phyloP scores from a whole-genome alignment of 306 rosid species.

The Casuarina equisetifolia region DNA sequence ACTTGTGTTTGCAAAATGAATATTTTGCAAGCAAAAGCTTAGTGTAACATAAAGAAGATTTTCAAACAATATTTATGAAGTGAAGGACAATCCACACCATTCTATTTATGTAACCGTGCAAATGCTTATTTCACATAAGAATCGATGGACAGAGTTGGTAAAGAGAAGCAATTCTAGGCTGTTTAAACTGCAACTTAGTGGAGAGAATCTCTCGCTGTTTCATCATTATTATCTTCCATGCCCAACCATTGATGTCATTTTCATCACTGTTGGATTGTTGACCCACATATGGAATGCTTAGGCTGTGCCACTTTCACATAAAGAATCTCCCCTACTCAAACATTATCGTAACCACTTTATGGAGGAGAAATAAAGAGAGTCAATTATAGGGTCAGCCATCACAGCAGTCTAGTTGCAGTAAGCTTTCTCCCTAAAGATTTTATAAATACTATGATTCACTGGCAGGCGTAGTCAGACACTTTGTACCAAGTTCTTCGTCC shows the following conservation, averaged over 20 bases:
- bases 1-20: too few species aligned
- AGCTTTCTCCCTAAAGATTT: background rate
- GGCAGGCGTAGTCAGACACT: background rate
- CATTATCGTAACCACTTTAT: slow-evolving; percentile 11
- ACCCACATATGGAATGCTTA: background rate
- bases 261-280: slow-evolving; percentile 4
- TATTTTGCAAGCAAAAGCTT: too few species aligned
- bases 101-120: too few species aligned
- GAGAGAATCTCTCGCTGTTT: background rate
- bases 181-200: background rate
- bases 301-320: background rate
- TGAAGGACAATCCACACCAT: too few species aligned
- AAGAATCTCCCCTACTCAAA: slow-evolving; percentile 13
- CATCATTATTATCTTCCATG: background rate
- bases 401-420: background rate
- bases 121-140: too few species aligned
- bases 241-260: background rate
- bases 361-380: slow-evolving; percentile 8
- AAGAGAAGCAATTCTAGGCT: too few species aligned
- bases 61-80: too few species aligned
- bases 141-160: too few species aligned
- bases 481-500: background rate
- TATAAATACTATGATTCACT: background rate
- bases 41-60: too few species aligned
- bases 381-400: slow-evolving; percentile 7